Conservation (phyloP, 2,329 filamentous ascomycete species). For the Ceratocystis cubensis region DNA sequence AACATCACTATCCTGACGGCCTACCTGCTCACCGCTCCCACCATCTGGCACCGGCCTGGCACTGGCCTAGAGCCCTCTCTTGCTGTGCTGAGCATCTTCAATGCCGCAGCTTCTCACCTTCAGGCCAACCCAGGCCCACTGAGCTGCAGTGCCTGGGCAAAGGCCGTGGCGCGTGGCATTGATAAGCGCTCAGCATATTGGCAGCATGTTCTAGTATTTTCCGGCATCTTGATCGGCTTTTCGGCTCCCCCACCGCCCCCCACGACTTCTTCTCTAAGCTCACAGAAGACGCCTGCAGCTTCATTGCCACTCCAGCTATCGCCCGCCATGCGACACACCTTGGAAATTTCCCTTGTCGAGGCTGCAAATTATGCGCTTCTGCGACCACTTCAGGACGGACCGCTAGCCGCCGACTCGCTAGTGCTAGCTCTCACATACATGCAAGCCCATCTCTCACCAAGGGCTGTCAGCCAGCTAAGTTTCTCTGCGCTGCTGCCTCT, state of each 20-base stretch:
- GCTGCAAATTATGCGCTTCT: conserved; percentile 66
- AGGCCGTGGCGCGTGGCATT: conserved; percentile 44
- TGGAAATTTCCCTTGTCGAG: conserved; percentile 61
- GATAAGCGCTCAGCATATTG: conserved; percentile 54
- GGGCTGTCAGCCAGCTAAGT: conserved; percentile 46
- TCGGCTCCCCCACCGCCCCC: conserved; percentile 47
- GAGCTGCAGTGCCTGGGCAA: conserved; percentile 41
- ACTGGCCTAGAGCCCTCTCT: conserved; percentile 51
- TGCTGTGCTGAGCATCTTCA: conserved; percentile 58
- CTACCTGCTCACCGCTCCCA: conserved; percentile 57
- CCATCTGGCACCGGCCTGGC: conserved; percentile 50
- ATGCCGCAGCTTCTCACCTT: conserved; percentile 49
- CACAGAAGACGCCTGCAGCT: conserved; percentile 39
- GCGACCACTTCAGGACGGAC: conserved; percentile 31
- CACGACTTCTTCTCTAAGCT: neutral
- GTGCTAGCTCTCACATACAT: conserved; percentile 63
- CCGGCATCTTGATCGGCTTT: conserved; percentile 59
- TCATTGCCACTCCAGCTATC: conserved; percentile 45
- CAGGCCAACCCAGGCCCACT: conserved; percentile 34
- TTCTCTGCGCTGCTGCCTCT: conserved; percentile 60
- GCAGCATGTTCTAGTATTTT: conserved; percentile 73
- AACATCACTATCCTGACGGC: conserved; percentile 62
- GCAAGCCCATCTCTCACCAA: conserved; percentile 56
- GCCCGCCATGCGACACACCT: conserved; percentile 47
- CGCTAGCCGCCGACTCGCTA: conserved; percentile 39